Evolutionary conservation across 2,329 filamentous ascomycete species (phyloP), one percentile per base, ranked within the genome.

Genomic region (Thielaviopsis punctulata): DNA sequence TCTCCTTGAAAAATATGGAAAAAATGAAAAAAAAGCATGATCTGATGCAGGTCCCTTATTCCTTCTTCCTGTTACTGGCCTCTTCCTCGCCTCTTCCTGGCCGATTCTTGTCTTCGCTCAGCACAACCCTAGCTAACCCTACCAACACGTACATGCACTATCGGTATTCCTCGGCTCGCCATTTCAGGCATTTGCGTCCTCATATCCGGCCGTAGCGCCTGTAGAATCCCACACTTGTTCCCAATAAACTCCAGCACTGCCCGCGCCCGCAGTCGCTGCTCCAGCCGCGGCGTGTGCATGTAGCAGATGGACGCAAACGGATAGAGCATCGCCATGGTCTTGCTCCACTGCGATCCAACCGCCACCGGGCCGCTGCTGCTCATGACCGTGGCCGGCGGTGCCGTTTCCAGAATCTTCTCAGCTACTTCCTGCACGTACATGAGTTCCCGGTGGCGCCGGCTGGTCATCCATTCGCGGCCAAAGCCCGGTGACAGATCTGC

Each of bases 291-390:
- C 22, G 53, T 55, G 24, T 55, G 49, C 53, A 55, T 55, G 25
- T 55, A 50, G 5, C 53, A 52, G 22, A 55, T 52, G 22, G 49
- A 23, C 36, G 53, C 53, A 55, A 55, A 55, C 13, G 53, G 53
- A 24, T 55, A 55, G 27, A 55, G 49, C 53, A 55, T 55, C 1
- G 49, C 53, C 49, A 55, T 52, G 25, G 43, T 55, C 43, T 52
- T 55, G n/a, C 33, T 45, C 53, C 49, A 55, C 6, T 47, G 39
- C 7, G n/a, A 15, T n/a, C 49, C 50, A 4, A 41, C 2, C 4
- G n/a, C n/a, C n/a, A n/a, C 30, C 4, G 12, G 39, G 6, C 27
- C 23, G 10, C 15, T 19, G 1, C 21, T 15, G 19, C 23, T 39
- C 12, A 25, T 43, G 3, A 52, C 18, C 1, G 36, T 22, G 2